Evolutionary conservation across 768 basidiomycete genomes (phyloP).

Genomic region (Boletus rubroflammeus): DNA sequence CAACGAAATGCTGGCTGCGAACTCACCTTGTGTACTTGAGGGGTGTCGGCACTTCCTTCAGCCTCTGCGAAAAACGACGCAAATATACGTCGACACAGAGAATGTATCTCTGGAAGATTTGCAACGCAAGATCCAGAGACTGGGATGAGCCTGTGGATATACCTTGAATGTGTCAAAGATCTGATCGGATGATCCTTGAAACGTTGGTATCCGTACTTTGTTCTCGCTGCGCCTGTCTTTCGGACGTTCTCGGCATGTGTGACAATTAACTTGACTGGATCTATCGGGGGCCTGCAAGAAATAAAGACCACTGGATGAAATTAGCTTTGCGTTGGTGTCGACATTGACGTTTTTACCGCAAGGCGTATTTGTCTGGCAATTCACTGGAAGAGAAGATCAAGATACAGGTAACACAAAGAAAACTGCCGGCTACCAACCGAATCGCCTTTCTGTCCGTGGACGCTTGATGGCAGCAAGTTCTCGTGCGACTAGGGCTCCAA

Average conservation of each 20-base stretch:
- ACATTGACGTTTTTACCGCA: slow-evolving; percentile 48
- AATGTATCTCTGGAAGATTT: slow-evolving; percentile 64
- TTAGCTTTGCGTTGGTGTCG: background rate
- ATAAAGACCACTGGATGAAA: slow-evolving; percentile 64
- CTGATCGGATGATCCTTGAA: background rate
- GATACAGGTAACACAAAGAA: background rate
- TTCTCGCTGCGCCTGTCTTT: slow-evolving; percentile 58
- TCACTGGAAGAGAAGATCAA: slow-evolving; percentile 42
- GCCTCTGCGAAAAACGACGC: slow-evolving; percentile 48
- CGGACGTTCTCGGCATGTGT: slow-evolving; percentile 62
- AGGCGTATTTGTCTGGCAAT: slow-evolving; percentile 74
- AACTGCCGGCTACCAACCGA: slow-evolving; percentile 44
- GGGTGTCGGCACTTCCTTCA: slow-evolving; percentile 19
- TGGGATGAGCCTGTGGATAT: slow-evolving; percentile 68
- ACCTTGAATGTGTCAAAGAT: slow-evolving; percentile 38
- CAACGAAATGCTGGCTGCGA: background rate
- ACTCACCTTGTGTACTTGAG: slow-evolving; percentile 45
- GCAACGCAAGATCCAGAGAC: slow-evolving; percentile 65
- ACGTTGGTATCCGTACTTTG: slow-evolving; percentile 43
- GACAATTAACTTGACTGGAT: slow-evolving; percentile 67
- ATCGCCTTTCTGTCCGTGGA: slow-evolving; percentile 57
- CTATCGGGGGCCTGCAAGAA: slow-evolving; percentile 71
- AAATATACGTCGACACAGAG: slow-evolving; percentile 55
- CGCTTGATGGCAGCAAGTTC: slow-evolving; percentile 71
- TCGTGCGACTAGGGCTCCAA: slow-evolving; percentile 68